These are phyloP conservation scores for Mycena haematopus DNA, from an alignment of 768 basidiomycete species.

Conservation along the genomic window DNA sequence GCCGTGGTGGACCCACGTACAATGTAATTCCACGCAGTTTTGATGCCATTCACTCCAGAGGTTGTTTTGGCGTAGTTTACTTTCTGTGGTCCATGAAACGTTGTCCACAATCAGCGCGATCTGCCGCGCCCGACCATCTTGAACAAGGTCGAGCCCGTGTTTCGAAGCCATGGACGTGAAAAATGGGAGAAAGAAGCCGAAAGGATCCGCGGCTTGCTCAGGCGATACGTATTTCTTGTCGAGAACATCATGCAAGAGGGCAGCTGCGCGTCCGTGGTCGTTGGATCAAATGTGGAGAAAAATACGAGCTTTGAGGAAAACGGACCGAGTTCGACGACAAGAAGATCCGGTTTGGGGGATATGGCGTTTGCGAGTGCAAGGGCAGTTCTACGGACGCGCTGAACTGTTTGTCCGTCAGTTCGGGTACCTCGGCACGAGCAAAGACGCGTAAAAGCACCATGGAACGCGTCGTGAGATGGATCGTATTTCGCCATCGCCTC, in stretches of 20 bases:
- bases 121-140: constrained; percentile 61
- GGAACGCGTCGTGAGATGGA: constrained; percentile 80
- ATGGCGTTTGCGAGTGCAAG: constrained; percentile 64
- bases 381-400: constrained; percentile 83
- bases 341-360: constrained; percentile 61
- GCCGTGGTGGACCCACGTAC: background rate
- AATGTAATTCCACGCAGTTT: constrained; percentile 20
- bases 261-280: constrained; percentile 47
- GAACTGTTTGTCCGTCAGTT: constrained; percentile 53
- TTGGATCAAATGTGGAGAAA: constrained; percentile 39
- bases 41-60: constrained; percentile 17
- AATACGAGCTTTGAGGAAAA: constrained; percentile 15
- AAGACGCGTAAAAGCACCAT: constrained; percentile 52
- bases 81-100: constrained; percentile 88
- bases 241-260: constrained; percentile 87
- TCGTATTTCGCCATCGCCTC: constrained; percentile 80
- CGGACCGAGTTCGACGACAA: constrained; percentile 75
- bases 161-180: constrained; percentile 50
- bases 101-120: constrained; percentile 73
- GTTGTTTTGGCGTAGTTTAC: constrained; percentile 46
- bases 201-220: constrained; percentile 50
- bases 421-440: background rate
- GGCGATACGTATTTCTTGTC: constrained; percentile 84
- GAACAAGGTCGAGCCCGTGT: constrained; percentile 60
- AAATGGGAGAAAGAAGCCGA: constrained; percentile 37